Evolutionary conservation across 2,329 filamentous ascomycete genomes (phyloP), one percentile per base, ranked within the genome.

Genomic region (Phaeophleospora eucalypticola): DNA sequence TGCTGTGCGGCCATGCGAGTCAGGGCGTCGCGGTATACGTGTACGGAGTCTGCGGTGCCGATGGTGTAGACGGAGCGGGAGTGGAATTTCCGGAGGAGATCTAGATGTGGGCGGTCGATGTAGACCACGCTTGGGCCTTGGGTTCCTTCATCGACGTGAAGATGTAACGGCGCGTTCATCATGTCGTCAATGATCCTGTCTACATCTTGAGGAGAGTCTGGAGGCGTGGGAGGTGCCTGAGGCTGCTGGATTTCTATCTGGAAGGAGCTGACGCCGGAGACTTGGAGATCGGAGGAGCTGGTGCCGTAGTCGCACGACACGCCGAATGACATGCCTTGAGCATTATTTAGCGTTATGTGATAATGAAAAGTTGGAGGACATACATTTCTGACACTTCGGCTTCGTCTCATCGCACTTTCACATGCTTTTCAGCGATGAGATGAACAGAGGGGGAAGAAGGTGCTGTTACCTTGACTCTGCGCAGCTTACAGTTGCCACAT

Each of bases 401-500:
- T 68, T 73, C 2, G 56, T 53, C 56, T 81, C 78, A 55, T 81
- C 79, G 51, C 78, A 82, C 76, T 79, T 43, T 17, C 17, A 29
- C 29, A 46, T 15, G 36, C 35, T 29, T 19, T 36, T 44, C 15
- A 51, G 35, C 33, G 17, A 38, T 16, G 27, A n/a, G 19, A 14
- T 17, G 16, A 17, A 17, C 27, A 10, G 3, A 17, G 35, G 24
- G 2, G 14, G 21, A 20, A 27, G 41, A 24, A 14, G 14, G 47
- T 46, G n/a, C 17, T 18, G 36, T 36, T 60, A 74, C 76, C 67
- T 80, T 80, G 40, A 79, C 69, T 43, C 73, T 68, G 27, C 76
- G 67, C 16, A 79, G 57, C 54, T 80, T 80, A 59, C 79, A 82
- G 53, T 80, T 81, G 2, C 70, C 71, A 53, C 78, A 81, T 2